Evolutionary conservation across 441 rosid genomes (phyloP), one percentile per base, ranked within the genome.

Genomic region (Cnidoscolus chayamansa): DNA sequence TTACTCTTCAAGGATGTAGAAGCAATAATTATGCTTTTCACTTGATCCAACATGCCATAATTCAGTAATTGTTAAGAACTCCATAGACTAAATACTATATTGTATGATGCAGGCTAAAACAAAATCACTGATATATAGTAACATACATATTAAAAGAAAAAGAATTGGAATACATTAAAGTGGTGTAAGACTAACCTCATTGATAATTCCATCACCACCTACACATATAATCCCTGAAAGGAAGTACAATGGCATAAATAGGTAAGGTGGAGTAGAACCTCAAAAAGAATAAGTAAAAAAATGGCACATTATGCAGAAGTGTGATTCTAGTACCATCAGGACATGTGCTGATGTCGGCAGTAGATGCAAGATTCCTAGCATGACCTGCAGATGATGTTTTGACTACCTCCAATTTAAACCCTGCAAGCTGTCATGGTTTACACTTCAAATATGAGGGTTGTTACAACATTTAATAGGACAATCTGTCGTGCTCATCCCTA

Each of bases 121-220:
- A 64, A 79, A 64, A 30, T 47, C 30, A 47, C 11, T 37, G 54
- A 16, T 20, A 54, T 72, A 25, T 63, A 65, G 57, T 25, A 70
- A 37, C 63, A 51, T 16, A 57, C 16, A 16, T 50, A 60, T 61
- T 53, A 67, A 51, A 63, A 58, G 59, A 67, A 64, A 63, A 75
- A 68, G 43, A 17, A 72, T 40, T 10, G 47, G 1, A 63, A 43
- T 59, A 25, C 25, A 54, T 73, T 50, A 32, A 56, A 71, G 49
- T 17, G 31, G 53, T 12, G 72, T 75, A 47, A 73, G 65, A 80
- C 94, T 74, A 53, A 92, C 98, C 99, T 94, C 97, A 73, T 92
- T 94, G 75, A 94, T 90, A 76, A 94, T 90, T 67, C 99, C 99
- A 73, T 94, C 99, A 64, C 99, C 99, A 35, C 99, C 99, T 64